These are phyloP conservation scores for Phytopythium boreale DNA, from an alignment of 352 stramenopile species.

Conservation along the genomic window DNA sequence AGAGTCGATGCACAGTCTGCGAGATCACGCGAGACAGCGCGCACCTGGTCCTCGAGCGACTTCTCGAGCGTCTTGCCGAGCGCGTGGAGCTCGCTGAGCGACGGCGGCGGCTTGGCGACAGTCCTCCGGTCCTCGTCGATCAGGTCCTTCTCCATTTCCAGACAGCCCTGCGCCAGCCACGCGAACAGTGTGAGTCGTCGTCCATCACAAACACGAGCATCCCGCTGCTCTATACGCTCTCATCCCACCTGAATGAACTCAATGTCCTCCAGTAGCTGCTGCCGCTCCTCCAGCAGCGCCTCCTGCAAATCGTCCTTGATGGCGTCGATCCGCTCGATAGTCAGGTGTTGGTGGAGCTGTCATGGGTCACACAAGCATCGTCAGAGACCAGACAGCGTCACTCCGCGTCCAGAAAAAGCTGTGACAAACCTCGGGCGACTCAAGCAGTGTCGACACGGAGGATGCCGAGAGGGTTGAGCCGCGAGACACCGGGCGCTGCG, in stretches of 20 bases:
- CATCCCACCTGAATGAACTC: conserved; percentile 73
- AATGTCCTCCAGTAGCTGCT: conserved; percentile 74
- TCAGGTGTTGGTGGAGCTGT: conserved; percentile 44
- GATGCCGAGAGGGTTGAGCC: conserved; percentile 62
- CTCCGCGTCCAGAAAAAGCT: background rate
- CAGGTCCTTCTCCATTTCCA: conserved; percentile 85
- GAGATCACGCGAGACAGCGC: background rate
- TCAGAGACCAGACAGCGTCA: background rate
- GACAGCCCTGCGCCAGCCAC: conserved; percentile 39
- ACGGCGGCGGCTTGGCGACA: conserved; percentile 41
- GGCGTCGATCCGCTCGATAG: conserved; percentile 72
- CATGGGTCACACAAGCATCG: background rate
- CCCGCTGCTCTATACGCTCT: background rate
- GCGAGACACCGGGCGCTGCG: conserved; percentile 53
- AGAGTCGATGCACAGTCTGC: background rate
- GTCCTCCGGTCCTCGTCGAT: conserved; percentile 69
- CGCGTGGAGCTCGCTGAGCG: conserved; percentile 61
- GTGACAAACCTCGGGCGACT: conserved; percentile 42
- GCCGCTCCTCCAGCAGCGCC: conserved; percentile 52
- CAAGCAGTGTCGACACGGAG: conserved; percentile 56
- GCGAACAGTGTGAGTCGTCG: background rate
- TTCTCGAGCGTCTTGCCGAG: conserved; percentile 58
- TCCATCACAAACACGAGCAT: no score
- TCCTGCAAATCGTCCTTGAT: conserved; percentile 60
- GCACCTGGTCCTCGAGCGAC: conserved; percentile 57